Percentiles rank a stretch among this genome's conserved stretches.
phyloP scores from a whole-genome alignment of 108 stramenopile genomes.

The Pseudonitzschia multistriata region DNA sequence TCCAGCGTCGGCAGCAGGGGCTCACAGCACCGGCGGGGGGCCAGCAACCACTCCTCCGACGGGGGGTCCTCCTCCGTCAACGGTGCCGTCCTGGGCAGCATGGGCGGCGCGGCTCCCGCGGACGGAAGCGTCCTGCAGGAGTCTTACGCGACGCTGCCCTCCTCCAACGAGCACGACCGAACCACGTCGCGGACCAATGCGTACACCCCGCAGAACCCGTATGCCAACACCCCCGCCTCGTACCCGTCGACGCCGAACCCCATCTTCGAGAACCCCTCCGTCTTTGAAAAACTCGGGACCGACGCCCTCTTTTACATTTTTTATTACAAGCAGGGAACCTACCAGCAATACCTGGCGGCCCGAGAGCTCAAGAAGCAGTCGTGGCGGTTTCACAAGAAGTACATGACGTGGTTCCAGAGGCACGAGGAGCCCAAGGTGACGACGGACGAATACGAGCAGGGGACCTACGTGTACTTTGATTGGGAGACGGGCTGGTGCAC shows the following conservation, averaged over 20 bases:
- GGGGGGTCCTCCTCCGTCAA: too few relatives aligned
- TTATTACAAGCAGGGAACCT: slow-evolving; percentile 97
- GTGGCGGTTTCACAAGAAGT: slow-evolving; percentile 99
- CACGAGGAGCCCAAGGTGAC: slow-evolving; percentile 95
- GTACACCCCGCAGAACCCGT: slow-evolving; percentile 93
- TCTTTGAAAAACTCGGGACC: slow-evolving; percentile 94
- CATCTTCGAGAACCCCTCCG: slow-evolving; percentile 88
- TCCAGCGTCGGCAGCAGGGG: slow-evolving; percentile 9
- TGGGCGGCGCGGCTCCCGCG: not conserved
- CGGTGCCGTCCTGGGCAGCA: slow-evolving; percentile 9
- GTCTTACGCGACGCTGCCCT: slow-evolving; percentile 76
- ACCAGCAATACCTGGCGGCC: slow-evolving; percentile 98
- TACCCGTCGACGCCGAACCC: slow-evolving; percentile 88
- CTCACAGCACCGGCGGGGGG: slow-evolving; percentile 28
- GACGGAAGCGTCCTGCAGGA: slow-evolving; percentile 51
- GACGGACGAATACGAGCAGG: slow-evolving; percentile 98
- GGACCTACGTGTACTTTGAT: slow-evolving; percentile 99
- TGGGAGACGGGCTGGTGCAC: slow-evolving; percentile 98
- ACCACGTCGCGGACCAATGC: slow-evolving; percentile 52
- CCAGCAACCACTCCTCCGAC: not conserved
- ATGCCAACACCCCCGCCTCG: slow-evolving; percentile 80
- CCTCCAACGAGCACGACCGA: slow-evolving; percentile 41
- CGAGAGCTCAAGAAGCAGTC: slow-evolving; percentile 96
- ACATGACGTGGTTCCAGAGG: slow-evolving; percentile 99
- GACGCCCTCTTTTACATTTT: slow-evolving; percentile 99